These are phyloP conservation scores for Amborella trichopoda DNA, from an alignment of 164 flowering plant species.

Conservation along the genomic window DNA sequence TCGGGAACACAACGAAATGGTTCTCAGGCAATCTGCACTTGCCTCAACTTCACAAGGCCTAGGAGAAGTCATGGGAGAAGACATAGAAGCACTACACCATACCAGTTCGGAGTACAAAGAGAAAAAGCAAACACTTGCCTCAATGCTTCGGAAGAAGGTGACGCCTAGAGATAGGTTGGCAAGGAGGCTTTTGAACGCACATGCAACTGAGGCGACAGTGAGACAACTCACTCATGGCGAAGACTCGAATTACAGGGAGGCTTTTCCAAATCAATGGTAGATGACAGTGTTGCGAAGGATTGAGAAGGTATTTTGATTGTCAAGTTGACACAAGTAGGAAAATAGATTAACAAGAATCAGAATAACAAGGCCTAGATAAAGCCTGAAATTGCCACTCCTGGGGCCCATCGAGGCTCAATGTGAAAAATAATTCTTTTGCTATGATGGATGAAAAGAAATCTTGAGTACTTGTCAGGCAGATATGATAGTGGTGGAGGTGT, in stretches of 20 bases:
- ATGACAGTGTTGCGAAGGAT: neutral
- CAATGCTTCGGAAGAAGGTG: slow-evolving; percentile 74
- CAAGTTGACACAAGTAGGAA: too few relatives aligned
- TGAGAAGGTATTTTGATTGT: too few relatives aligned
- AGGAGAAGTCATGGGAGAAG: slow-evolving; percentile 35
- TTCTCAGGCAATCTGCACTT: slow-evolving; percentile 64
- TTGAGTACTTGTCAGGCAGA: too few relatives aligned
- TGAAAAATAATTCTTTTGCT: too few relatives aligned
- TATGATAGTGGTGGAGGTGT: too few relatives aligned
- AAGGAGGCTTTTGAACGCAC: slow-evolving; percentile 40
- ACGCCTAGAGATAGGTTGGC: slow-evolving; percentile 59
- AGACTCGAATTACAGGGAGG: slow-evolving; percentile 61
- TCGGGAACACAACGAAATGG: slow-evolving; percentile 73
- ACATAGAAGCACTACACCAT: slow-evolving; percentile 10
- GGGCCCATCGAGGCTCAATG: too few relatives aligned
- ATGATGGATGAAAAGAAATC: too few relatives aligned
- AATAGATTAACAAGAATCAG: too few relatives aligned
- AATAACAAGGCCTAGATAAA: too few relatives aligned
- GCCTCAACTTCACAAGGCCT: slow-evolving; percentile 64
- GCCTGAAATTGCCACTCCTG: too few relatives aligned
- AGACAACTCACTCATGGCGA: slow-evolving; percentile 39
- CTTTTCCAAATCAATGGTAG: slow-evolving; percentile 84
- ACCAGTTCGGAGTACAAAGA: slow-evolving; percentile 10
- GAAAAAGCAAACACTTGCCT: slow-evolving; percentile 52
- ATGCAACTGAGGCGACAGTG: slow-evolving; percentile 34